These are phyloP conservation scores for Lagenaria siceraria DNA, from an alignment of 306 rosid genomes.

Conservation along the genomic window DNA sequence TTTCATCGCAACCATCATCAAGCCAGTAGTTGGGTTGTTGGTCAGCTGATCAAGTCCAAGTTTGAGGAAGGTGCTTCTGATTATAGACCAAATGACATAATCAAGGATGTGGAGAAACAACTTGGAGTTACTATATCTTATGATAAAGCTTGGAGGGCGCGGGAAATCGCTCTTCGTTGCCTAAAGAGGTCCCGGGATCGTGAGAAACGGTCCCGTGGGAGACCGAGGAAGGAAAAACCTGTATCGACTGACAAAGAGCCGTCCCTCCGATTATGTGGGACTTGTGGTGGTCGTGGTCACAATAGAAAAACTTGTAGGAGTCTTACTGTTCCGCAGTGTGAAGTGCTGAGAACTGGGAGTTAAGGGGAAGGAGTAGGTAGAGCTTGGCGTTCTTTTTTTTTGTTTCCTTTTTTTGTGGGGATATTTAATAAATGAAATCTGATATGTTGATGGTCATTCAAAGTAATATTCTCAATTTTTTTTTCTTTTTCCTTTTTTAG, in stretches of 20 bases:
- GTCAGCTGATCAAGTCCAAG: constrained; percentile 14
- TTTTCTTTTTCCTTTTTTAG: background rate
- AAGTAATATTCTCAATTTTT: background rate
- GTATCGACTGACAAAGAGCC: background rate
- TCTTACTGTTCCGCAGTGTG: background rate
- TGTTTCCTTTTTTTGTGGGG: background rate
- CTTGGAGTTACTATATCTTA: constrained; percentile 16
- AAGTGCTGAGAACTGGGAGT: background rate
- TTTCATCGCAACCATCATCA: constrained; percentile 10
- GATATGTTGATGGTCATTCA: background rate
- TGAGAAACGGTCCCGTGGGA: constrained; percentile 3
- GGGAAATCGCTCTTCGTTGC: constrained; percentile 7
- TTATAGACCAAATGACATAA: constrained; percentile 19
- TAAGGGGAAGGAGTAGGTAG: background rate
- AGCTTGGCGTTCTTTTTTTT: background rate
- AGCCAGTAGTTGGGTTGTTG: constrained; percentile 21
- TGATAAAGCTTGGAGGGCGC: constrained; percentile 15
- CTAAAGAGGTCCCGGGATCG: background rate
- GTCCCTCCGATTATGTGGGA: constrained; percentile 2
- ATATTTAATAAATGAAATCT: background rate
- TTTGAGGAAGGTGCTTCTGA: background rate
- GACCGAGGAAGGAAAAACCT: constrained; percentile 6
- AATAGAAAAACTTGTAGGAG: constrained; percentile 8
- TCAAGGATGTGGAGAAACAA: constrained; percentile 9
- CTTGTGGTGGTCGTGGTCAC: constrained; percentile 9